phyloP scores from a whole-genome alignment of 2,329 filamentous ascomycete genomes.

The Laburnicola sp. region DNA sequence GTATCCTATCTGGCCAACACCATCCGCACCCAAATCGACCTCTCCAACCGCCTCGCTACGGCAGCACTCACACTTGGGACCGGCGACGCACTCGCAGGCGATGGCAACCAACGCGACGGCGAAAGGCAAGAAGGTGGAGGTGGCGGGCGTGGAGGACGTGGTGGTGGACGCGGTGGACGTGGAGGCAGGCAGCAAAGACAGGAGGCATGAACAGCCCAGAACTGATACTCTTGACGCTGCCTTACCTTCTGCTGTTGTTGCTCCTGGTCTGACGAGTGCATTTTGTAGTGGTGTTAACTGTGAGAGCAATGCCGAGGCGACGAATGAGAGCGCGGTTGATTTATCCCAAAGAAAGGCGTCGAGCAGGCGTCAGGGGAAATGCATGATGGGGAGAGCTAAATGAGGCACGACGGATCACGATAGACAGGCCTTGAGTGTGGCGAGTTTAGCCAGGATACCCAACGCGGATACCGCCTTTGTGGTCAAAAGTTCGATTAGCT shows the following conservation, averaged over 20 bases:
- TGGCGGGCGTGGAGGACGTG: constrained; percentile 22
- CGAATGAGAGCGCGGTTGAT: not conserved
- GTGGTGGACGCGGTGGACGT: constrained; percentile 37
- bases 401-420: constrained; percentile 7
- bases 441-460: not conserved
- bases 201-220: constrained; percentile 31
- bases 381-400: not conserved
- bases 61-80: constrained; percentile 55
- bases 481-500: constrained; percentile 2
- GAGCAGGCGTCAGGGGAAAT: not conserved
- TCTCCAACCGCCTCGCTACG: constrained; percentile 87
- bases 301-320: not conserved
- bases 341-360: too few species aligned
- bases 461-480: not conserved
- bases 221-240: constrained; percentile 6
- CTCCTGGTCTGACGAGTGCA: constrained; percentile 6
- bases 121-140: constrained; percentile 34
- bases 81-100: constrained; percentile 42
- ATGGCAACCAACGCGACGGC: constrained; percentile 39
- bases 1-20: constrained; percentile 98
- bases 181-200: constrained; percentile 40
- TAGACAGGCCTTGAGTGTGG: too few species aligned
- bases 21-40: constrained; percentile 96
- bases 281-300: constrained; percentile 4
- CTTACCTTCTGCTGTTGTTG: not conserved